phyloP scores from a whole-genome alignment of 306 rosid genomes.

The Dalbergia cultrata region DNA sequence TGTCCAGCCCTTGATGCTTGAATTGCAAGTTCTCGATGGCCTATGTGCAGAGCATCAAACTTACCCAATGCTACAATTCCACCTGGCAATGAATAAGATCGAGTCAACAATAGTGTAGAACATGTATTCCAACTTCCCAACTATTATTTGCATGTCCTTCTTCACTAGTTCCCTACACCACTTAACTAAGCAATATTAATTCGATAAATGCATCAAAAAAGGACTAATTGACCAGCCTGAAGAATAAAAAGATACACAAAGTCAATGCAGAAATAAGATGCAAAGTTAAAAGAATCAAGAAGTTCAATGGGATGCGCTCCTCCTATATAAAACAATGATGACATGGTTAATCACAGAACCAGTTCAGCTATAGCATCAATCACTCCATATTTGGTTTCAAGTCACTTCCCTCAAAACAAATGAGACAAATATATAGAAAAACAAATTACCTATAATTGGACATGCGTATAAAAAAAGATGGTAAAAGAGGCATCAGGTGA shows the following conservation, averaged over 20 bases:
- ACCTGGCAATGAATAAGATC: slow-evolving; percentile 58
- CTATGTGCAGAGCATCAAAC: slow-evolving; percentile 94
- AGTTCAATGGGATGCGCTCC: not conserved
- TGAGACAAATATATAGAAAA: not conserved
- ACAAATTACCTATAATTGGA: not conserved
- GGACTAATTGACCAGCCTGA: not conserved
- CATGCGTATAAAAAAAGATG: not conserved
- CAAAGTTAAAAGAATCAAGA: slow-evolving; percentile 24
- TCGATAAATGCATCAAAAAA: not conserved
- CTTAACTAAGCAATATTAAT: slow-evolving; percentile 9
- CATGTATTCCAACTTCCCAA: slow-evolving; percentile 22
- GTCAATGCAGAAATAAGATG: not conserved
- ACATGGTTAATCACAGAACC: slow-evolving; percentile 27
- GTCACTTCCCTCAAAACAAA: slow-evolving; percentile 27
- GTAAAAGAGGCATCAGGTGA: slow-evolving; percentile 35
- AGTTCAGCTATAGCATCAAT: slow-evolving; percentile 28
- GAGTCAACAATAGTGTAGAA: slow-evolving; percentile 8
- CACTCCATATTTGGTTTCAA: not conserved
- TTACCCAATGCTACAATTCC: slow-evolving; percentile 96
- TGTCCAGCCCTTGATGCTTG: slow-evolving; percentile 94
- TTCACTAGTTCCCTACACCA: slow-evolving; percentile 8
- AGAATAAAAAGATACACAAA: slow-evolving; percentile 10
- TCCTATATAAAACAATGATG: slow-evolving; percentile 15
- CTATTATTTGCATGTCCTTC: slow-evolving; percentile 11
- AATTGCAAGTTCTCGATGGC: slow-evolving; percentile 95